Evolutionary conservation across 306 rosid species (phyloP).

Genomic region (Cicer bijugum): DNA sequence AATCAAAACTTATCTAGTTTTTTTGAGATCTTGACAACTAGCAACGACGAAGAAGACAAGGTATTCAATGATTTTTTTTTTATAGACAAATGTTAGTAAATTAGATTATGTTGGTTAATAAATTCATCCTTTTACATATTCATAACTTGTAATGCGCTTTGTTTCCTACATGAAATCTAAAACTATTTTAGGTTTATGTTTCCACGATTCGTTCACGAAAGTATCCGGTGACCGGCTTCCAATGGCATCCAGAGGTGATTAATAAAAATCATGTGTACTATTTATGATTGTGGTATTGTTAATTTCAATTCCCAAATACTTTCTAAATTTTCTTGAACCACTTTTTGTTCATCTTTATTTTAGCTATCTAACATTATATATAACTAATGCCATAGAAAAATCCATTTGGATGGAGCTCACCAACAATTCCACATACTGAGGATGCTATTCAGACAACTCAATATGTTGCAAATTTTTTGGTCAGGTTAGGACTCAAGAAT

Average conservation of each 20-base stretch:
- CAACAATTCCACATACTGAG: conserved; percentile 76
- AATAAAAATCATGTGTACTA: conserved; percentile 4
- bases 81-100: background rate
- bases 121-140: conserved; percentile 9
- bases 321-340: background rate
- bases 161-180: conserved; percentile 38
- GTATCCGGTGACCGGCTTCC: conserved; percentile 93
- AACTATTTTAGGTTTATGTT: conserved; percentile 70
- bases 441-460: conserved; percentile 84
- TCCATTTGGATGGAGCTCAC: conserved; percentile 81
- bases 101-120: background rate
- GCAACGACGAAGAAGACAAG: conserved; percentile 64
- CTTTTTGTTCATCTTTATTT: background rate
- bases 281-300: conserved; percentile 7
- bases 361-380: conserved; percentile 4
- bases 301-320: conserved; percentile 11
- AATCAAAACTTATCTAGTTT: conserved; percentile 64
- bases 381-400: conserved; percentile 68
- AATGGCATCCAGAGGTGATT: conserved; percentile 97
- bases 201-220: conserved; percentile 66
- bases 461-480: conserved; percentile 68
- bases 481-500: conserved; percentile 65
- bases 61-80: conserved; percentile 43
- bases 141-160: background rate
- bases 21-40: conserved; percentile 77